phyloP scores from a whole-genome alignment of 2,329 filamentous ascomycete genomes.

The Byssochlamys sp. region DNA sequence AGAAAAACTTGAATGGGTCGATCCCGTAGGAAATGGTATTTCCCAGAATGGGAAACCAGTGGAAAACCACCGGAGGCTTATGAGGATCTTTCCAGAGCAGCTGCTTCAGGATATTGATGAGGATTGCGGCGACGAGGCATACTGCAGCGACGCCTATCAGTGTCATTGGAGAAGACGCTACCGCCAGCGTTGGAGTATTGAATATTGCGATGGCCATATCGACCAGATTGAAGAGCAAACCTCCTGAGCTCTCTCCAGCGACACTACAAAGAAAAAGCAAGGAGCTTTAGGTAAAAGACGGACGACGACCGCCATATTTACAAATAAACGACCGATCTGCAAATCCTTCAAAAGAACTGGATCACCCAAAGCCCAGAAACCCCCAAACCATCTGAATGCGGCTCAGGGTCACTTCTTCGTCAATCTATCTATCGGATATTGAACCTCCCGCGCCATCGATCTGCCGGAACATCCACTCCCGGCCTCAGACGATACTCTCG shows the following conservation, averaged over 20 bases:
- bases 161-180: background rate
- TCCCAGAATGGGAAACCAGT: conserved; percentile 57
- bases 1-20: conserved; percentile 73
- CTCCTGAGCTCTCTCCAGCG: background rate
- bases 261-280: background rate
- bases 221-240: background rate
- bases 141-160: background rate
- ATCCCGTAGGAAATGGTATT: conserved; percentile 38
- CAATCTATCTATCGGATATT: background rate
- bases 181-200: background rate
- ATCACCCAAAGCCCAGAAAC: background rate
- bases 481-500: background rate
- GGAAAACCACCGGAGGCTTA: conserved; percentile 70
- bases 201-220: background rate
- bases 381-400: background rate
- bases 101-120: background rate
- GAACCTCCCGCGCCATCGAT: too few relatives aligned
- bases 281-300: background rate
- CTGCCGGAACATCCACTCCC: background rate
- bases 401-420: background rate
- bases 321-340: background rate
- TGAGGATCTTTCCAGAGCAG: conserved; percentile 52
- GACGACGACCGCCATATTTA: background rate
- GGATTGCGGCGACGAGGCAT: background rate
- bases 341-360: background rate